Base-by-base conservation (phyloP, 768 basidiomycete genomes). In the Boletus rubroflammeus region DNA sequence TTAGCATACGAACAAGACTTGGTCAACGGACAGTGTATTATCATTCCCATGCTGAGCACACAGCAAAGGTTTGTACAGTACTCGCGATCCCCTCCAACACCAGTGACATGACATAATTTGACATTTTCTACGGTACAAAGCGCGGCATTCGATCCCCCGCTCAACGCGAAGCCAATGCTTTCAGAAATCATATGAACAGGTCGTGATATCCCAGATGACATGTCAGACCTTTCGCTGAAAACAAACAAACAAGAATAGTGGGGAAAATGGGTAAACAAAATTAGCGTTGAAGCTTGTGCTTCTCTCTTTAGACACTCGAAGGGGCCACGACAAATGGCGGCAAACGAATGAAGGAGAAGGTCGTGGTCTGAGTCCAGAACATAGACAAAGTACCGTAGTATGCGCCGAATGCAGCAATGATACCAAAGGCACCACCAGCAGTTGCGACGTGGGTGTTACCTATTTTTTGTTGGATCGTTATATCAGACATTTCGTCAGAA, bases 321-420 rank as follows among this genome's bases (percentile, higher is more conserved):
- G 66, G 62, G 1, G 62, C 58, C 6, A 29, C 7, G 8, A 67
- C 34, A 23, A 67, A 11, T 36, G 56, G 63, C 4, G 66, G 66
- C 10, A 67, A 53, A 17, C 57, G 68, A 25, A 69, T 67, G 43
- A 62, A 65, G 14, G 62, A 67, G 31, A 15, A 53, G 1, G 67
- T 68, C 9, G 68, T 65, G 28, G 67, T 61, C 47, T 69, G 62
- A 6, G 67, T 69, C 68, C 68, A 67, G 45, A 67, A 63, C 50
- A 54, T 45, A 14, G 67, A 61, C 32, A 67, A 6, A 17, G 66
- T 54, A 4, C 58, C 66, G 15, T 70, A 67, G 66, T 65, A 70
- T 50, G 67, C 63, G 10, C 68, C 66, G 10, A 62, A 67, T 9
- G 66, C 50, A 11, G 68, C 66, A 26, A 68, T 23, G 41, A 69